Percentiles rank a stretch among this genome's conserved stretches.
These are phyloP conservation scores for Mycena belliarum DNA, from an alignment of 768 basidiomycete species.

Conservation along the genomic window DNA sequence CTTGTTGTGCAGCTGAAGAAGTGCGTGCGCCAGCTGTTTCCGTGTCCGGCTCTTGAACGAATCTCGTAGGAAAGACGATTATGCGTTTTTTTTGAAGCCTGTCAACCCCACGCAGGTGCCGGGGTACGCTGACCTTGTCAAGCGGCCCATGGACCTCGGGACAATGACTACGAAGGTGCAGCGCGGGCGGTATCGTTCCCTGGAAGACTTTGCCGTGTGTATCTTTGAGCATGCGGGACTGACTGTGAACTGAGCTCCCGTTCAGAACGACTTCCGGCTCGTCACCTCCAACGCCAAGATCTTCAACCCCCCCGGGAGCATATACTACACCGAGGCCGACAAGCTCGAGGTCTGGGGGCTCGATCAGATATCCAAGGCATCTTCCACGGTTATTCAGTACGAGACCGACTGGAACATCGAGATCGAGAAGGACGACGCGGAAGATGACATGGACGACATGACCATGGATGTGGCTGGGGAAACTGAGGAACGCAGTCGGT, in stretches of 20 bases:
- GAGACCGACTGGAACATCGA: slow-evolving; percentile 87
- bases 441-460: slow-evolving; percentile 43
- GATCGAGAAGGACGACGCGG: slow-evolving; percentile 61
- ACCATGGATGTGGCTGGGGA: slow-evolving; percentile 36
- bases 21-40: slow-evolving; percentile 37
- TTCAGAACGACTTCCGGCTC: slow-evolving; percentile 67
- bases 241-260: not conserved
- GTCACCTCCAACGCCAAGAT: slow-evolving; percentile 73
- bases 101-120: slow-evolving; percentile 63
- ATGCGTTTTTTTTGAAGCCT: slow-evolving; percentile 77
- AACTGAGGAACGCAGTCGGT: slow-evolving; percentile 23
- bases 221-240: not conserved
- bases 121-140: slow-evolving; percentile 68
- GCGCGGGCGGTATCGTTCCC: slow-evolving; percentile 72
- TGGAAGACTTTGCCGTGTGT: slow-evolving; percentile 79
- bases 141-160: slow-evolving; percentile 90
- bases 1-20: slow-evolving; percentile 76
- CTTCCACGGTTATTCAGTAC: slow-evolving; percentile 75
- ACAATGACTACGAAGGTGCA: slow-evolving; percentile 82
- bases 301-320: slow-evolving; percentile 74
- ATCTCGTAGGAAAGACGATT: slow-evolving; percentile 72
- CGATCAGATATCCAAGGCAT: slow-evolving; percentile 72
- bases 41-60: slow-evolving; percentile 7
- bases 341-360: slow-evolving; percentile 68
- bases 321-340: slow-evolving; percentile 76